These are phyloP conservation scores for Hypoxylon sp. DNA, from an alignment of 2,329 filamentous ascomycete genomes.

Conservation along the genomic window DNA sequence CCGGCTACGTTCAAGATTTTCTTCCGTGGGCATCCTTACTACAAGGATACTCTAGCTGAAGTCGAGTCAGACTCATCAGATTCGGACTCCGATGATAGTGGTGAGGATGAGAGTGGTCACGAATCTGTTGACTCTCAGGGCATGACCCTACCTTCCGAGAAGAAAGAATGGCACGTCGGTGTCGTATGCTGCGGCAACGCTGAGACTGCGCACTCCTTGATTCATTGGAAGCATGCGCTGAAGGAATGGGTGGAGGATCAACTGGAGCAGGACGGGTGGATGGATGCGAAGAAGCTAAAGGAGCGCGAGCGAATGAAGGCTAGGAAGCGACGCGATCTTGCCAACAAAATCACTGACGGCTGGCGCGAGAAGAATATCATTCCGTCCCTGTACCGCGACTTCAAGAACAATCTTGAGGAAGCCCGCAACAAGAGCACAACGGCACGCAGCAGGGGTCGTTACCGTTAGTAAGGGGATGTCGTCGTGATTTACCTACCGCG, in stretches of 20 bases:
- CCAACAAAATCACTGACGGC: conserved; percentile 73
- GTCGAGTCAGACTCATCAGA: conserved; percentile 62
- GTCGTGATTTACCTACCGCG: not conserved
- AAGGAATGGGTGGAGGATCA: conserved; percentile 78
- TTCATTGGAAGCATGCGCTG: conserved; percentile 84
- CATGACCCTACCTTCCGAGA: conserved; percentile 55
- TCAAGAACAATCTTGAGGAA: conserved; percentile 72
- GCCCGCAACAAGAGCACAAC: conserved; percentile 65
- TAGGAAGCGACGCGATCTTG: conserved; percentile 71
- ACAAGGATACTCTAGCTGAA: conserved; percentile 75
- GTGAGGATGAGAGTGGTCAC: conserved; percentile 51
- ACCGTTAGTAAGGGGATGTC: conserved; percentile 11
- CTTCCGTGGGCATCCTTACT: conserved; percentile 77
- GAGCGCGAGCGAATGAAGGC: conserved; percentile 73
- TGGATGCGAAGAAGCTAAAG: conserved; percentile 70
- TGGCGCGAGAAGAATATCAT: conserved; percentile 75
- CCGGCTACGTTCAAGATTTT: conserved; percentile 75
- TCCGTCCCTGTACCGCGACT: conserved; percentile 74
- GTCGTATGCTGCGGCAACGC: conserved; percentile 66
- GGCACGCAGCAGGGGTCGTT: conserved; percentile 38
- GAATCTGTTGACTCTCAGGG: conserved; percentile 59
- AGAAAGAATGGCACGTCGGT: conserved; percentile 61
- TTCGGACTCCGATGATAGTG: conserved; percentile 55
- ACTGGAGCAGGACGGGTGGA: conserved; percentile 71
- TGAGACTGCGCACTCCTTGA: conserved; percentile 77